A percentile compares a stretch with the other conserved stretches of the same genome.
phyloP scores from a whole-genome alignment of 345 rosid species.

The Citrus sp. region DNA sequence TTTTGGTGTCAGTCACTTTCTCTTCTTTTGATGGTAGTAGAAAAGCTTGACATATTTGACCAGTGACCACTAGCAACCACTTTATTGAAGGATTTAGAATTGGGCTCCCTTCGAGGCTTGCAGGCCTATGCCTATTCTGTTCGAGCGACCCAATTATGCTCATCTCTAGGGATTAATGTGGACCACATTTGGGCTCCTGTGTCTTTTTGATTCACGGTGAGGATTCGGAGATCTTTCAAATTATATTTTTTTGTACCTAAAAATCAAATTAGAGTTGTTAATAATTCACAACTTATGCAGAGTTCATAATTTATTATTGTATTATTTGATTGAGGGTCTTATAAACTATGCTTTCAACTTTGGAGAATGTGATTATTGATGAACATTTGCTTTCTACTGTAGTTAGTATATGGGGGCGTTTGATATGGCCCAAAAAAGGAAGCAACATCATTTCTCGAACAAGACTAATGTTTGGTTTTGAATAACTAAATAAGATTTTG shows the following conservation, averaged over 20 bases:
- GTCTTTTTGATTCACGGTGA: neutral
- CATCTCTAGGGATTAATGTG: neutral
- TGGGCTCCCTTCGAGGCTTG: conserved; percentile 12
- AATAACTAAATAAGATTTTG: neutral
- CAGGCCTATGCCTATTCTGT: neutral
- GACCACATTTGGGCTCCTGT: conserved; percentile 8
- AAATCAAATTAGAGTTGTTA: neutral
- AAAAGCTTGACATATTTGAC: conserved; percentile 7
- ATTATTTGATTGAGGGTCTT: neutral
- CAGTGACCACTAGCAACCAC: neutral
- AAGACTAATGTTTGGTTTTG: neutral
- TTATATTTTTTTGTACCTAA: neutral
- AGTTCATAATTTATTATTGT: neutral
- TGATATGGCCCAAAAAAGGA: neutral
- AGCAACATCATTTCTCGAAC: neutral
- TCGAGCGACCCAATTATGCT: neutral
- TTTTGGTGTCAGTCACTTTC: conserved; percentile 22
- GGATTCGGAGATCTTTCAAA: neutral
- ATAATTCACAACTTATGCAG: neutral
- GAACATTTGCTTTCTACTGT: neutral
- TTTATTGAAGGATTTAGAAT: neutral
- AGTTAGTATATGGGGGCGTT: no score
- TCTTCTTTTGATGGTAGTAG: conserved; percentile 35
- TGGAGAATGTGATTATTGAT: neutral
- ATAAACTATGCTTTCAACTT: neutral